phyloP scores from a whole-genome alignment of 2,329 filamentous ascomycete genomes.

The Calonectria multiphialidica region DNA sequence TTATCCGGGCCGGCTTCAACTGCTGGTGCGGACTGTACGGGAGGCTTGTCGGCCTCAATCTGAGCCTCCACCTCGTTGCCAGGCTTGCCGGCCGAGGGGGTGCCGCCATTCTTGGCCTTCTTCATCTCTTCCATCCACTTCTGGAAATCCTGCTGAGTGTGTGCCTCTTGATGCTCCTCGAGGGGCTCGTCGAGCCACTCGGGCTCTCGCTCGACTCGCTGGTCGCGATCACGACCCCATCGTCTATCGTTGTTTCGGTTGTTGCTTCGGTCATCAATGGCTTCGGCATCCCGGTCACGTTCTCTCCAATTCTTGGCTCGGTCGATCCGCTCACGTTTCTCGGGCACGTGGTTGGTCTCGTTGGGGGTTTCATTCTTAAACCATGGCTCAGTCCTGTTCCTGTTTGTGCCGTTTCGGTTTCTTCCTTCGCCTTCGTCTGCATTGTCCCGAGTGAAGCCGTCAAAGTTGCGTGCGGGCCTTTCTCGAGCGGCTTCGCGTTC shows the following conservation, averaged over 20 bases:
- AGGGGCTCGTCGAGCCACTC: constrained; percentile 88
- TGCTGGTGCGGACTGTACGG: constrained; percentile 71
- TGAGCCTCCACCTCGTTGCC: constrained; percentile 50
- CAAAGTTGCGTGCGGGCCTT: constrained; percentile 61
- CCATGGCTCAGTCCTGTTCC: constrained; percentile 81
- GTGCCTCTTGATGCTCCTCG: constrained; percentile 76
- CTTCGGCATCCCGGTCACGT: constrained; percentile 57
- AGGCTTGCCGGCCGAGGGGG: constrained; percentile 50
- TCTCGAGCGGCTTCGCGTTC: constrained; percentile 66
- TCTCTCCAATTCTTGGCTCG: constrained; percentile 73
- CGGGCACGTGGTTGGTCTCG: constrained; percentile 48
- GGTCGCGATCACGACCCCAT: constrained; percentile 70
- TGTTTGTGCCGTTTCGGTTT: constrained; percentile 73
- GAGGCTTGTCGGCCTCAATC: constrained; percentile 63
- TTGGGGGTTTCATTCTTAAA: constrained; percentile 68
- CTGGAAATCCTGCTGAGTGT: constrained; percentile 92
- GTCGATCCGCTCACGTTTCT: constrained; percentile 67
- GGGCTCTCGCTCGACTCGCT: constrained; percentile 81
- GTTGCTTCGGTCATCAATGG: constrained; percentile 68
- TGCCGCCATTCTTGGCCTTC: constrained; percentile 63
- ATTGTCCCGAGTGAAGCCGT: constrained; percentile 63
- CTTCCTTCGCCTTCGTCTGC: constrained; percentile 65
- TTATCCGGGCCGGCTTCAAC: constrained; percentile 79
- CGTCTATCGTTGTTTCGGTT: constrained; percentile 61
- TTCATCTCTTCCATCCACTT: constrained; percentile 96